phyloP scores from a whole-genome alignment of 176 grass and related monocot species.

The Microstegium vimineum region DNA sequence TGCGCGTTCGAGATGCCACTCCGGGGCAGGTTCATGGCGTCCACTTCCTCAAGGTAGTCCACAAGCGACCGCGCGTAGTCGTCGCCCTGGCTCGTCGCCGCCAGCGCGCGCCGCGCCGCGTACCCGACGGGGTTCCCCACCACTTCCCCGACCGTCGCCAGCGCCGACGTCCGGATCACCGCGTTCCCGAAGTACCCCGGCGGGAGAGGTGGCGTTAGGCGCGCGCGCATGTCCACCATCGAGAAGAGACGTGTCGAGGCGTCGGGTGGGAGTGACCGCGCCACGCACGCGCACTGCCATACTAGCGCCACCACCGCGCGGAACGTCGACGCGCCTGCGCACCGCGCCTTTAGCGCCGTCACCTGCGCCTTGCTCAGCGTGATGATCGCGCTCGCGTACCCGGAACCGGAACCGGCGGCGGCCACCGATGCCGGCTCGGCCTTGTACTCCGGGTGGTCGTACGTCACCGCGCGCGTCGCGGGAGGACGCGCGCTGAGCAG shows the following conservation, averaged over 20 bases:
- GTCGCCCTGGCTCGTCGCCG: constrained; percentile 44
- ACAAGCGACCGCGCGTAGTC: constrained; percentile 53
- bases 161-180: constrained; percentile 49
- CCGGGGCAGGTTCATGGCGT: constrained; percentile 32
- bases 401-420: background rate
- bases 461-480: background rate
- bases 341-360: constrained; percentile 29
- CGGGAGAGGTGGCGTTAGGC: constrained; percentile 50
- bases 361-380: constrained; percentile 26
- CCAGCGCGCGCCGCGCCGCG: constrained; percentile 16
- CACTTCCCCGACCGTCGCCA: constrained; percentile 37
- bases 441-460: constrained; percentile 63
- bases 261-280: constrained; percentile 20
- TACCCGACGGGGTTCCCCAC: constrained; percentile 19
- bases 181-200: constrained; percentile 60
- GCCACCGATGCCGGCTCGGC: constrained; percentile 8
- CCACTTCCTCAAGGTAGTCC: constrained; percentile 45
- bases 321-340: constrained; percentile 52
- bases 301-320: constrained; percentile 53
- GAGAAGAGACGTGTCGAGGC: constrained; percentile 53
- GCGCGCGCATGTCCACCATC: constrained; percentile 63
- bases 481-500: constrained; percentile 27
- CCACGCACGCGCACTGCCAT: constrained; percentile 61
- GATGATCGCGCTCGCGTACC: constrained; percentile 37
- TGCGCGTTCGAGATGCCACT: constrained; percentile 28